A percentile compares a stretch with the other conserved stretches of the same genome.
These are phyloP conservation scores for Starmerella gropengiesseri DNA, from an alignment of 805 yeast genomes.

Conservation along the genomic window DNA sequence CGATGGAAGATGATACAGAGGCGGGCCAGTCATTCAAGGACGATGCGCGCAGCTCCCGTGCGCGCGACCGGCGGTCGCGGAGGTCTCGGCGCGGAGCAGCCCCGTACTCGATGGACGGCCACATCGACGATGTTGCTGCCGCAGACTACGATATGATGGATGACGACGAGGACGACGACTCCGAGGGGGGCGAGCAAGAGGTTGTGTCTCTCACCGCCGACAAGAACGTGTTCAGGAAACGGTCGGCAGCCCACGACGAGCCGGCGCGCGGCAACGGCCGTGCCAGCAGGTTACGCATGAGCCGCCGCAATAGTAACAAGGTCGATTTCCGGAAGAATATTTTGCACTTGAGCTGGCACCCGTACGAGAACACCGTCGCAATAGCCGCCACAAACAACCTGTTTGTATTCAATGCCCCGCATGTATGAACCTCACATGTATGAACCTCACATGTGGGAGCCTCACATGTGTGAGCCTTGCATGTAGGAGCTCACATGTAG, in stretches of 20 bases:
- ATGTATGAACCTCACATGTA: too few species aligned
- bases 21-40: not conserved
- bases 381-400: slow-evolving; percentile 93
- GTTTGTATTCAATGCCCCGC: slow-evolving; percentile 30
- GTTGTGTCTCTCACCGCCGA: slow-evolving; percentile 93
- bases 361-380: slow-evolving; percentile 89
- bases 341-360: slow-evolving; percentile 96
- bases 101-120: slow-evolving; percentile 2
- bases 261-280: slow-evolving; percentile 19
- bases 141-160: slow-evolving; percentile 13
- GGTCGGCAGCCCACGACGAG: slow-evolving; percentile 29
- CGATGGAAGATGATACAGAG: slow-evolving; percentile 7
- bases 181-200: slow-evolving; percentile 30
- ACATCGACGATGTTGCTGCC: slow-evolving; percentile 25
- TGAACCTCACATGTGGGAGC: too few species aligned
- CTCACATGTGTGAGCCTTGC: too few species aligned
- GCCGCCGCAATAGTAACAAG: slow-evolving; percentile 53
- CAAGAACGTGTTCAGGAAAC: slow-evolving; percentile 83
- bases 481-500: too few species aligned
- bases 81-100: not conserved
- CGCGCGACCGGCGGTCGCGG: slow-evolving; percentile 1
- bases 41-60: slow-evolving; percentile 2
- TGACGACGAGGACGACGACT: slow-evolving; percentile 19
- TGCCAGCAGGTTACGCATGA: slow-evolving; percentile 32
- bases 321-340: slow-evolving; percentile 92